A percentile compares a stretch with the other conserved stretches of the same genome.
These are phyloP conservation scores for Neoascochyta sp. DNA, from an alignment of 2,329 filamentous ascomycete genomes.

Conservation along the genomic window DNA sequence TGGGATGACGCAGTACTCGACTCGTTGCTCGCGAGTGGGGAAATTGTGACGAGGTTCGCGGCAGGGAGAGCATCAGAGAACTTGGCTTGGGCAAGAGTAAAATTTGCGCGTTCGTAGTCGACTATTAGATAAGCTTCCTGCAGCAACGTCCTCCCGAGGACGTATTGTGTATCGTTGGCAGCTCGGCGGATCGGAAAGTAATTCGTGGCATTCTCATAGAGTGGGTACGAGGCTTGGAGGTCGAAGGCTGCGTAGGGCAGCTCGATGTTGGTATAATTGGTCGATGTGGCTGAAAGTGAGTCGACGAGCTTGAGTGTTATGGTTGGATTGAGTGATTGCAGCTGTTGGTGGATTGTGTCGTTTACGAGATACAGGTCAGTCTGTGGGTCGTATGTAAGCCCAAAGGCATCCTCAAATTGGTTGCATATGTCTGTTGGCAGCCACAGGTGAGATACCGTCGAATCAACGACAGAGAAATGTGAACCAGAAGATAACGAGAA, in stretches of 20 bases:
- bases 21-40: slow-evolving; percentile 5
- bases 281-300: slow-evolving; percentile 26
- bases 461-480: slow-evolving; percentile 41
- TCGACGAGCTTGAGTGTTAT: slow-evolving; percentile 39
- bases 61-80: slow-evolving; percentile 31
- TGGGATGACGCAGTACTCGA: slow-evolving; percentile 1
- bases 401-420: slow-evolving; percentile 40
- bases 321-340: slow-evolving; percentile 29
- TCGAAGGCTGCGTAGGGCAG: slow-evolving; percentile 51
- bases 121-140: slow-evolving; percentile 59
- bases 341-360: slow-evolving; percentile 33
- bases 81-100: slow-evolving; percentile 43
- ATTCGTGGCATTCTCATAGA: slow-evolving; percentile 57
- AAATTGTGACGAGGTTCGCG: slow-evolving; percentile 27
- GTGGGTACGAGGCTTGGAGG: slow-evolving; percentile 48
- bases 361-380: slow-evolving; percentile 41
- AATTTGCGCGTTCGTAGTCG: slow-evolving; percentile 46
- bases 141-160: slow-evolving; percentile 63
- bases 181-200: slow-evolving; percentile 66
- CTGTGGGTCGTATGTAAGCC: slow-evolving; percentile 36
- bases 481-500: slow-evolving; percentile 28
- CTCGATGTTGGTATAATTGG: slow-evolving; percentile 42
- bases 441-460: slow-evolving; percentile 42
- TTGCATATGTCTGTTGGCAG: slow-evolving; percentile 40
- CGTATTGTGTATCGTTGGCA: slow-evolving; percentile 53